Base-by-base conservation (phyloP, 352 stramenopile genomes). In the Blastocystis sp. region DNA sequence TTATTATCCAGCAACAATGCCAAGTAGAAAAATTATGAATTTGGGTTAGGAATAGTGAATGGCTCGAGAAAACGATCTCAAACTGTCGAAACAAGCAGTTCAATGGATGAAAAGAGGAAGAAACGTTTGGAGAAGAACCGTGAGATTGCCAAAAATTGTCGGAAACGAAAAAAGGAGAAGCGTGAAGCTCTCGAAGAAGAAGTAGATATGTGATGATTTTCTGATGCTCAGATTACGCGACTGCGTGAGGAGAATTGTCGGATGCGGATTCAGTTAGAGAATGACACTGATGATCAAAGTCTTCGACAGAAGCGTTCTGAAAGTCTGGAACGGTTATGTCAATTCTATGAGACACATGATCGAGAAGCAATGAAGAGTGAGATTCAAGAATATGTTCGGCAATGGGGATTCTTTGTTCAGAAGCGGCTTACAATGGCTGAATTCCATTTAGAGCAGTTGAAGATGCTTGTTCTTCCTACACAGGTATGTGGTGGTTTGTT, bases 51-150 rank as follows among this genome's bases (percentile, higher is more conserved):
- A 32, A 32, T 78, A 65, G 52, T 49, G 43, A 78, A 24, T 4
- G n/a, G 14, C 66, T 56, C 52, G 1, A 51, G 14, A 32, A 39
- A 37, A n/a, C 43, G n/a, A 16, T 21, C n/a, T 78, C 27, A 56
- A 37, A 35, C 14, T 39, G 24, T 27, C n/a, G 42, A n/a, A 46
- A 49, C 27, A 2, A 27, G 12, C 66, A 1, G 29, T 39, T 58
- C 43, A 16, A 49, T 42, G 42, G 43, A 66, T 24, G 19, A 42
- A 58, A 86, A 86, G 24, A 54, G 75, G 19, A 35, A 75, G 42
- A 71, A 88, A n/a, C 71, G 88, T 29, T 65, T 89, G n/a, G 87
- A 89, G 88, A 89, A 88, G 75, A 89, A 89, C 35, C 71, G 88
- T 42, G 88, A 89, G 58, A 89, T 89, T 51, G 88, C 88, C 14